Evolutionary conservation across 441 rosid genomes (phyloP).

Genomic region (Aquilaria agallochum): DNA sequence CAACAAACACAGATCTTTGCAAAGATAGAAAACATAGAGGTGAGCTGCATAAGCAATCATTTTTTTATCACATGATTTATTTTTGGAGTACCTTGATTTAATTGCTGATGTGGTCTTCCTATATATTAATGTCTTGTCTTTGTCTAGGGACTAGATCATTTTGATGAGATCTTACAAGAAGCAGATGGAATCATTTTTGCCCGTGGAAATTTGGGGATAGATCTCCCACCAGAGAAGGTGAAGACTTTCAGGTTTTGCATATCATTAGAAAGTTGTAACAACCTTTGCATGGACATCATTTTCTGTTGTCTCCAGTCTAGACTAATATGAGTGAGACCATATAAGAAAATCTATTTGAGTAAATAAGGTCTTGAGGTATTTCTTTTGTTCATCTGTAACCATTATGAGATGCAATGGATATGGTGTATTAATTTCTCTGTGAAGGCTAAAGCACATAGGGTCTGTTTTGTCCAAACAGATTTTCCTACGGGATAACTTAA

Average conservation of each 20-base stretch:
- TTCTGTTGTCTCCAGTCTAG: not conserved
- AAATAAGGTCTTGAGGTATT: too few species aligned
- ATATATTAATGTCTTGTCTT: not conserved
- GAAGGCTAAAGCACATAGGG: too few species aligned
- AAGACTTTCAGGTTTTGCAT: too few species aligned
- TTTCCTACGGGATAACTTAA: too few species aligned
- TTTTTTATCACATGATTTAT: not conserved
- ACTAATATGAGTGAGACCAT: too few species aligned
- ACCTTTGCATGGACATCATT: not conserved
- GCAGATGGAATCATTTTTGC: constrained; percentile 56
- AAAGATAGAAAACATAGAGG: constrained; percentile 56
- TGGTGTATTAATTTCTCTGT: too few species aligned
- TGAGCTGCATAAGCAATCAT: constrained; percentile 10
- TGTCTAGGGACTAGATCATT: constrained; percentile 45
- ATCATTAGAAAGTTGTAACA: too few species aligned
- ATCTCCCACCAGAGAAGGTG: constrained; percentile 64
- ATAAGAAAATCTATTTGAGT: too few species aligned
- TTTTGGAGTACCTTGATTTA: constrained; percentile 3
- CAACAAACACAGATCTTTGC: constrained; percentile 51
- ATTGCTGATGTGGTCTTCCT: constrained; percentile 8
- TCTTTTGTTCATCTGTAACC: too few species aligned
- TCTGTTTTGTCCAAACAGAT: too few species aligned
- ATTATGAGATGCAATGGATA: not conserved
- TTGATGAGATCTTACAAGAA: constrained; percentile 59
- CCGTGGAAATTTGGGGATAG: constrained; percentile 60